Percentiles rank a stretch among this genome's conserved stretches.
Evolutionary conservation across 345 rosid genomes (phyloP).

Genomic region (Viola odorata): DNA sequence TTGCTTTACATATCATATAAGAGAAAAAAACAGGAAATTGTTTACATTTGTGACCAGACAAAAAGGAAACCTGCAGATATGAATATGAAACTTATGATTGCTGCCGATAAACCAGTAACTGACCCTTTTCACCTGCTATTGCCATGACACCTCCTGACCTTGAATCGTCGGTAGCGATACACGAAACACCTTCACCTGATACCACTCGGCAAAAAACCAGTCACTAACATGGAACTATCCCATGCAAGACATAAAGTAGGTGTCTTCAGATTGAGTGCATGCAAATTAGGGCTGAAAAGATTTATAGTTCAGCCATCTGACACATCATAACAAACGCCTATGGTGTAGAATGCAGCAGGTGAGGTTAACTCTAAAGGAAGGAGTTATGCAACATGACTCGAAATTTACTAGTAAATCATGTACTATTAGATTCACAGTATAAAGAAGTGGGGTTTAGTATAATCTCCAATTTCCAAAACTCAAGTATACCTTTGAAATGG

Average conservation of each 20-base stretch:
- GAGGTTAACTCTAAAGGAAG: neutral
- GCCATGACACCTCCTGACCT: slow-evolving; percentile 39
- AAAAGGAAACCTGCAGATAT: too few relatives aligned
- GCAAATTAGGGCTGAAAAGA: neutral
- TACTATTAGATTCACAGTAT: neutral
- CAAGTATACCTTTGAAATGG: slow-evolving; percentile 60
- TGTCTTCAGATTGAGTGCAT: neutral
- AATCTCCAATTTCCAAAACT: neutral
- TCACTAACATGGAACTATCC: neutral
- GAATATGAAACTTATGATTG: too few relatives aligned
- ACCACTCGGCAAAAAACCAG: neutral
- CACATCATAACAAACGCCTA: neutral
- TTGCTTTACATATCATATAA: too few relatives aligned
- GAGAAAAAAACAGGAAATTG: too few relatives aligned
- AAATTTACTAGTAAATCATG: neutral
- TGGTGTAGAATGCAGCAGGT: neutral
- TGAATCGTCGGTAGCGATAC: slow-evolving; percentile 66
- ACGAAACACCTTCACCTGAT: slow-evolving; percentile 54
- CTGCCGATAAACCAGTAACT: slow-evolving; percentile 51
- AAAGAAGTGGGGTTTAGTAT: slow-evolving; percentile 1
- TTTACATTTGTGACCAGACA: too few relatives aligned
- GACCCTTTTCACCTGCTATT: slow-evolving; percentile 52
- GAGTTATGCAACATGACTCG: neutral
- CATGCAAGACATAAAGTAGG: neutral
- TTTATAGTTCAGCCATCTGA: neutral